Conservation (phyloP, 2,329 filamentous ascomycete species). For the Fusarium circinatum region DNA sequence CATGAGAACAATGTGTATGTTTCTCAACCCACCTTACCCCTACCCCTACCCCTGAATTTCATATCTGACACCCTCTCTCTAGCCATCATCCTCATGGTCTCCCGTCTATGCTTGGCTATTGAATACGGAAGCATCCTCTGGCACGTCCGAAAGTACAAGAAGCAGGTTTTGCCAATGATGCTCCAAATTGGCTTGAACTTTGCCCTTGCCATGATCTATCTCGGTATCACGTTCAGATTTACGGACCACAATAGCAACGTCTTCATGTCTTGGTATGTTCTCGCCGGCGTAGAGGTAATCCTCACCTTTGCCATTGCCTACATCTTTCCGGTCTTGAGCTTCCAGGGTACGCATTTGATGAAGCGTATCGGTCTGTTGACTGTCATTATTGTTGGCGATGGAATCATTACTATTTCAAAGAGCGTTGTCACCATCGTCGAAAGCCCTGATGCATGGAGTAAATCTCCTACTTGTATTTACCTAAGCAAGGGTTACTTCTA, state of each 20-base stretch:
- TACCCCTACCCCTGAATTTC: neutral
- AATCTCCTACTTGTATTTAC: neutral
- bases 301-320: conserved; percentile 64
- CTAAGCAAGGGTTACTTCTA: neutral
- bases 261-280: conserved; percentile 61
- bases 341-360: conserved; percentile 70
- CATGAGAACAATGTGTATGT: conserved; percentile 55
- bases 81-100: conserved; percentile 61
- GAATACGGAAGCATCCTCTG: conserved; percentile 63
- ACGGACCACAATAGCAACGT: conserved; percentile 47
- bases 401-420: conserved; percentile 66
- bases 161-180: conserved; percentile 49
- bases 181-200: conserved; percentile 52
- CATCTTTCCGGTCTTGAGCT: conserved; percentile 65
- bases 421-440: conserved; percentile 62
- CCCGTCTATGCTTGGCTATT: conserved; percentile 61
- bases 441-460: conserved; percentile 54
- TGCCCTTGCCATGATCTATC: conserved; percentile 51
- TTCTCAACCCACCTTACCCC: no score
- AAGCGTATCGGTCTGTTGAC: conserved; percentile 72
- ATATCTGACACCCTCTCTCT: neutral
- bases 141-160: conserved; percentile 55
- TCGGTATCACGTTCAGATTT: conserved; percentile 56
- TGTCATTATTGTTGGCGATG: conserved; percentile 73
- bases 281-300: conserved; percentile 63